Evolutionary conservation across 192 early-diverging fungal species (phyloP).

Genomic region (Allomyces javanicus): DNA sequence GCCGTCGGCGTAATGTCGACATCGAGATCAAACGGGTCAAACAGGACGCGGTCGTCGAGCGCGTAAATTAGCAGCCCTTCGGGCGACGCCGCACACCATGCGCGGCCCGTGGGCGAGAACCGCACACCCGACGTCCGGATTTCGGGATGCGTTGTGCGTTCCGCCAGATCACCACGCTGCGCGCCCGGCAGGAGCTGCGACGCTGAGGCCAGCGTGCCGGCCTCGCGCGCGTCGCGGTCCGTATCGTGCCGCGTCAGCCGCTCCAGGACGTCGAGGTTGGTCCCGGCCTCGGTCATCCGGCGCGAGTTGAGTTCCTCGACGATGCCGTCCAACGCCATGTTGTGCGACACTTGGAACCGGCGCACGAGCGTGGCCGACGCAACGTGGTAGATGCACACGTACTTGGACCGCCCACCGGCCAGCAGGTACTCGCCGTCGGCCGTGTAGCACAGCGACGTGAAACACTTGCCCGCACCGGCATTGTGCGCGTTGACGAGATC

Average conservation of each 20-base stretch:
- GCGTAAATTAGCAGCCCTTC: slow-evolving; percentile 92
- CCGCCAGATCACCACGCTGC: slow-evolving; percentile 58
- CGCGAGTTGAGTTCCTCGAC: slow-evolving; percentile 71
- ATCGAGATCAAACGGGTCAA: slow-evolving; percentile 97
- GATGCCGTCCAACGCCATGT: slow-evolving; percentile 84
- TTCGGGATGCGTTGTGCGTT: slow-evolving; percentile 54
- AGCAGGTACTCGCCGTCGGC: slow-evolving; percentile 81
- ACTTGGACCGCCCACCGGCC: slow-evolving; percentile 86
- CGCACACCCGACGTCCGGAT: slow-evolving; percentile 65
- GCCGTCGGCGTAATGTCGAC: slow-evolving; percentile 84
- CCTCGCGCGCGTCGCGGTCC: slow-evolving; percentile 61
- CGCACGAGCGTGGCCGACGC: slow-evolving; percentile 49
- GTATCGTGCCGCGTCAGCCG: slow-evolving; percentile 14
- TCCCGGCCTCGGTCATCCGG: slow-evolving; percentile 88
- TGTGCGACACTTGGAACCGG: slow-evolving; percentile 79
- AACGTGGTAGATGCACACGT: slow-evolving; percentile 87
- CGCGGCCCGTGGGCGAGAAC: slow-evolving; percentile 84
- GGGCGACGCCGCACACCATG: slow-evolving; percentile 89
- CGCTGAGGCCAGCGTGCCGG: slow-evolving; percentile 46
- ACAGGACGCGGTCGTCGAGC: slow-evolving; percentile 73
- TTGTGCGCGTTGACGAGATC: slow-evolving; percentile 70
- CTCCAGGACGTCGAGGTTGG: slow-evolving; percentile 48
- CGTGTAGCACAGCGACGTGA: slow-evolving; percentile 84
- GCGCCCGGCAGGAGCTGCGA: slow-evolving; percentile 78
- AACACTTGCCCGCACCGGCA: slow-evolving; percentile 61